Evolutionary conservation across 2,329 filamentous ascomycete genomes (phyloP).

Genomic region (Sclerotinia sclerotiorum): DNA sequence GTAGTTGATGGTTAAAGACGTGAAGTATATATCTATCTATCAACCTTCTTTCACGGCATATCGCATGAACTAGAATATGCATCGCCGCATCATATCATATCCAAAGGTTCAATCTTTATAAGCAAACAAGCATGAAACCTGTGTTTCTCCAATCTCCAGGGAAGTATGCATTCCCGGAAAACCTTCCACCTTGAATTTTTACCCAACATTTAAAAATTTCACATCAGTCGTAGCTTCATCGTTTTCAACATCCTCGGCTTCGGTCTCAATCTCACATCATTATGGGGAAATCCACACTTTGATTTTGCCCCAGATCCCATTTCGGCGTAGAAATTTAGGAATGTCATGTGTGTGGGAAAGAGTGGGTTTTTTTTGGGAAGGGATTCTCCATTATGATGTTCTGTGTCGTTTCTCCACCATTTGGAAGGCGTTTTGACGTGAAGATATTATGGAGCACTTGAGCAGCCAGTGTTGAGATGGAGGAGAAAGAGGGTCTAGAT

Average conservation of each 20-base stretch:
- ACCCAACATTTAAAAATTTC: background rate
- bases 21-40: background rate
- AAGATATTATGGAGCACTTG: background rate
- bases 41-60: background rate
- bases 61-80: background rate
- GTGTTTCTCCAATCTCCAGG: background rate
- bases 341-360: slow-evolving; percentile 13
- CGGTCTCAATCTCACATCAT: background rate
- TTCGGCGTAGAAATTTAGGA: slow-evolving; percentile 7
- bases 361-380: background rate
- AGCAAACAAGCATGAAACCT: background rate
- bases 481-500: background rate
- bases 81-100: slow-evolving; percentile 8
- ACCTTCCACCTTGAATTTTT: background rate
- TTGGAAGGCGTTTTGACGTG: background rate
- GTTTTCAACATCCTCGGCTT: slow-evolving; percentile 1
- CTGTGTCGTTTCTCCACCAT: slow-evolving; percentile 2
- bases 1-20: background rate
- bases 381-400: slow-evolving; percentile 6
- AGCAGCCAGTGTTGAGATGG: background rate
- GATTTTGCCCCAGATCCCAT: slow-evolving; percentile 9
- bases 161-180: background rate
- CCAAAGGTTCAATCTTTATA: background rate
- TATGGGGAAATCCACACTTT: slow-evolving; percentile 4
- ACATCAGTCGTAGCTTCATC: background rate